Conservation (phyloP, 176 grass and related monocot species). For the Thinopyrum elongatum region DNA sequence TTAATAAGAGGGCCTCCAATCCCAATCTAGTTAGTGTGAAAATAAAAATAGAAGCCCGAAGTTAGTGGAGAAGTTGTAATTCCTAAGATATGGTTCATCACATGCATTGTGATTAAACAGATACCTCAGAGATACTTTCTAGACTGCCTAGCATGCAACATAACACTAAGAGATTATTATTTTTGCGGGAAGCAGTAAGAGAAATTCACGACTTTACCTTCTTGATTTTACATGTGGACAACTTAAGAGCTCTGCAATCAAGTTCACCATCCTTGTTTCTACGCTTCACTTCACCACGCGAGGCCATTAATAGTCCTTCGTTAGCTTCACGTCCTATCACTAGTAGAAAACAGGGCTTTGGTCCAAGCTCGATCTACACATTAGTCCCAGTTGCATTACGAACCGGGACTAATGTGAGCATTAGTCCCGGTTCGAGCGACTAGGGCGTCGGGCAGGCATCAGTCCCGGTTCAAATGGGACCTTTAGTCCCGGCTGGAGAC, state of each 20-base stretch:
- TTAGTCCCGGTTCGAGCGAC: too few species aligned
- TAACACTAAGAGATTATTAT: too few species aligned
- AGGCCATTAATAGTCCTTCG: neutral
- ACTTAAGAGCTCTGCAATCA: slow-evolving; percentile 5
- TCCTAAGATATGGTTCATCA: neutral
- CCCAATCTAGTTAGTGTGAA: neutral
- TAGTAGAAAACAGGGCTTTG: too few species aligned
- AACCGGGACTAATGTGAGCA: too few species aligned
- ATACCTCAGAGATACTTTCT: neutral
- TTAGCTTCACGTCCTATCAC: neutral
- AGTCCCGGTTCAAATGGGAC: too few species aligned
- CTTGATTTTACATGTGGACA: slow-evolving; percentile 27
- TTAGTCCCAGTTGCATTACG: too few species aligned
- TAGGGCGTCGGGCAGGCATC: too few species aligned
- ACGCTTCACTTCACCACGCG: neutral
- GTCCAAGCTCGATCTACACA: too few species aligned
- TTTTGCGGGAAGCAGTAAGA: neutral
- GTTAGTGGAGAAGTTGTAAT: neutral
- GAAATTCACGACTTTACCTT: slow-evolving; percentile 15
- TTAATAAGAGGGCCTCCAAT: slow-evolving; percentile 21
- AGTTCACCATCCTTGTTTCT: neutral
- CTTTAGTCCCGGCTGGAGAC: too few species aligned
- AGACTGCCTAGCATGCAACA: neutral
- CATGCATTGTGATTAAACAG: neutral
- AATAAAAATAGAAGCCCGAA: neutral